Evolutionary conservation across 345 rosid genomes (phyloP), one percentile per base, ranked within the genome.

Genomic region (Passiflora organensis): DNA sequence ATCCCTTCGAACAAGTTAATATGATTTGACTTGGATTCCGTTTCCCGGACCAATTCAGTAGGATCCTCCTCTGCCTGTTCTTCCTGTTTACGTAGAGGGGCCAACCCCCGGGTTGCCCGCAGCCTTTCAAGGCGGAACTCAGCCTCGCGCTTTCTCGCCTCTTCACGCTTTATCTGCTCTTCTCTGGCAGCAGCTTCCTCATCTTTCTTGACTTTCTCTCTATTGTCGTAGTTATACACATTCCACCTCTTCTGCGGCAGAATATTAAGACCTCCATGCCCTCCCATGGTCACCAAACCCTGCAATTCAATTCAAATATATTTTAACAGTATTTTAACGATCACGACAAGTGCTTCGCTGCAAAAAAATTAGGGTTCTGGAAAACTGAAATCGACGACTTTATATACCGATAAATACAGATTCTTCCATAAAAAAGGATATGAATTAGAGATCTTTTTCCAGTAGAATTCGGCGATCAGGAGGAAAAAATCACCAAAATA

Each of bases 181-280:
- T 86, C 94, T 53, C 41, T 89, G 0, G 99, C 95, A 0, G 94
- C 96, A 0, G 87, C 95, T 69, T 89, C 99, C 65, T 93, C 94
- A 36, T 93, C 95, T 38, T 62, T 67, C 19, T 80, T 74, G 43
- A 93, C 96, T 69, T 89, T 93, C 65, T 89, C 95, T 66, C 87
- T 65, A 56, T 93, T 93, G 14, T 93, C 95, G 32, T 51, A 84
- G 20, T 84, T 93, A 78, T 84, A 93, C 6, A 89, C 95, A 63
- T 86, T 93, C 99, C 95, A 93, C 18, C 86, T 71, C 82, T 93
- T 93, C 68, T 89, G 95, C 5, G 99, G 99, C 13, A 89, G 90
- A 50, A 89, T 93, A 55, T 93, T 93, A 43, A 93, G 74, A 54
- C 95, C 96, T 13, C 96, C 95, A 70, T 91, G 96, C 6, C 98